A percentile compares a stretch with the other conserved stretches of the same genome.
Conservation (phyloP, 768 basidiomycete species). For the Tylopilus plumbeoviolaceoides region DNA sequence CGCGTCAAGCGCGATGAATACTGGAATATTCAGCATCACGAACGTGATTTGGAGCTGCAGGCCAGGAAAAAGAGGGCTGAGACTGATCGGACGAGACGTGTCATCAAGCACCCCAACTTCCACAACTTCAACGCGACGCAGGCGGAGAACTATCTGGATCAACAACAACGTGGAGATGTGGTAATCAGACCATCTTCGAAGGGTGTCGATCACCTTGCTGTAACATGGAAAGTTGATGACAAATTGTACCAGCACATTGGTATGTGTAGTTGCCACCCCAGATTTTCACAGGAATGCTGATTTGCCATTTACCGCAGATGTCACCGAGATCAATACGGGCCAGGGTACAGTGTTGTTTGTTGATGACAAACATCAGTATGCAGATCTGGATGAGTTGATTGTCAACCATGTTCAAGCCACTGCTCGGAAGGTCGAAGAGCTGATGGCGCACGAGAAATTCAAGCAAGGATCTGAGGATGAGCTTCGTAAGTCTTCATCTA, state of each 20-base stretch:
- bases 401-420: conserved; percentile 96
- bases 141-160: conserved; percentile 85
- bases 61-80: conserved; percentile 83
- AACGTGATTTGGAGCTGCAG: conserved; percentile 67
- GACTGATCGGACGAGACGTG: conserved; percentile 70
- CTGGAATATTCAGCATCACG: conserved; percentile 64
- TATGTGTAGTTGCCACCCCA: conserved; percentile 33
- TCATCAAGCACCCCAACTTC: conserved; percentile 98
- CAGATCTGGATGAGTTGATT: conserved; percentile 94
- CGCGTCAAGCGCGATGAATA: conserved; percentile 53
- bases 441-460: conserved; percentile 95
- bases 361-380: conserved; percentile 76
- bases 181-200: conserved; percentile 96
- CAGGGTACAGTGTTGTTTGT: conserved; percentile 67
- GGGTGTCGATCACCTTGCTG: conserved; percentile 87
- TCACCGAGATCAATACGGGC: conserved; percentile 76
- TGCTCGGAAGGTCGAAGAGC: conserved; percentile 87
- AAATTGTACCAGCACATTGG: conserved; percentile 96
- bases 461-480: conserved; percentile 85
- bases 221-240: conserved; percentile 99
- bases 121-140: conserved; percentile 89
- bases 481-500: conserved; percentile 58
- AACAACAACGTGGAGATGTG: conserved; percentile 91
- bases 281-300: conserved; percentile 4
- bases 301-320: conserved; percentile 45